A percentile compares a stretch with the other conserved stretches of the same genome.
phyloP scores from a whole-genome alignment of 192 early-diverging fungal species.

The Gigaspora rosea region DNA sequence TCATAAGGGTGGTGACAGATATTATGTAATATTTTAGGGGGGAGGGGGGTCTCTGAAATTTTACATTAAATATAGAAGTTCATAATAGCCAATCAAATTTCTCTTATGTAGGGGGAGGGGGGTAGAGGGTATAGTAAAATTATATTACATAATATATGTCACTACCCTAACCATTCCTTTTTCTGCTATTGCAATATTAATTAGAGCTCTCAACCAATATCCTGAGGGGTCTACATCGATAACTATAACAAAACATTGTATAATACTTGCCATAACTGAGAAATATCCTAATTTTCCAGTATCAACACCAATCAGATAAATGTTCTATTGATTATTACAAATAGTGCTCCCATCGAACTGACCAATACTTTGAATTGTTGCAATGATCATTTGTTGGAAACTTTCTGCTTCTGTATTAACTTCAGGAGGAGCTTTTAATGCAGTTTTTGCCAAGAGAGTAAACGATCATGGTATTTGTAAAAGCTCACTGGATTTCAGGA shows the following conservation, averaged over 20 bases:
- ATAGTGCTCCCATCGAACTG: background rate
- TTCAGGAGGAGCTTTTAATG: conserved; percentile 1
- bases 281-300: conserved; percentile 17
- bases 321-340: conserved; percentile 15
- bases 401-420: too few species aligned
- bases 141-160: too few species aligned
- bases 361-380: conserved; percentile 1
- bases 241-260: background rate
- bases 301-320: conserved; percentile 22
- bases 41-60: too few species aligned
- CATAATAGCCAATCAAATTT: too few species aligned
- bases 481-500: conserved; percentile 13
- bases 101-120: too few species aligned
- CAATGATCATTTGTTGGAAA: too few species aligned
- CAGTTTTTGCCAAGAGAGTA: background rate
- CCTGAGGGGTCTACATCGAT: conserved; percentile 8
- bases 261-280: conserved; percentile 1
- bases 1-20: too few species aligned
- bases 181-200: too few species aligned
- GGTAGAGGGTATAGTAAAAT: too few species aligned
- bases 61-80: too few species aligned
- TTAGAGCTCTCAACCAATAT: conserved; percentile 16
- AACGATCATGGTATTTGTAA: conserved; percentile 1
- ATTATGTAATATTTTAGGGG: too few species aligned
- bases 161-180: too few species aligned